phyloP scores from a whole-genome alignment of 2,329 filamentous ascomycete species.

The Cercospora sojina region DNA sequence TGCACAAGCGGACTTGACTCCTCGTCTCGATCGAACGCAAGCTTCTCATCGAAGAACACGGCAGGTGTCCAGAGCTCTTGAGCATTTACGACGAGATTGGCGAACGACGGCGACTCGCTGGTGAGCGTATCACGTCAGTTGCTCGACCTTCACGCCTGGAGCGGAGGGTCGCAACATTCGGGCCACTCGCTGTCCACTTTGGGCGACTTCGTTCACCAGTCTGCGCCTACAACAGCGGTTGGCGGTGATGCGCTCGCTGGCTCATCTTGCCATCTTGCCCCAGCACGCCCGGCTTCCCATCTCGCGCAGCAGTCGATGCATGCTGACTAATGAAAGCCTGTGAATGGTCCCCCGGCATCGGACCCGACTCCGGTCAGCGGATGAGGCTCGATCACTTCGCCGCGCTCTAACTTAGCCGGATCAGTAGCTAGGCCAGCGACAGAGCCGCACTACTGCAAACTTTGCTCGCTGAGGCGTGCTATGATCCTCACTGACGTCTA shows the following conservation, averaged over 20 bases:
- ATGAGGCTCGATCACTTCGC: constrained; percentile 3
- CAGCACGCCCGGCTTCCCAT: too few species aligned
- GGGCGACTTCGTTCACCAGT: too few species aligned
- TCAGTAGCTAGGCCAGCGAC: background rate
- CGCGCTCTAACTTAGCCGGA: background rate
- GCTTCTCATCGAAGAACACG: background rate
- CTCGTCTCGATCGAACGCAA: background rate
- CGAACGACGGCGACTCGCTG: too few species aligned
- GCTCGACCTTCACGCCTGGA: too few species aligned
- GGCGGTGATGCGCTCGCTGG: background rate
- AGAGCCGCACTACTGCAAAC: constrained; percentile 9
- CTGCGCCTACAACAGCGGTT: too few species aligned
- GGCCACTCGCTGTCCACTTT: too few species aligned
- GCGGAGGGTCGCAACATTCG: too few species aligned
- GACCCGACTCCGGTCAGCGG: constrained; percentile 10
- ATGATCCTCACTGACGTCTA: constrained; percentile 12
- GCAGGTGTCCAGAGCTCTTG: background rate
- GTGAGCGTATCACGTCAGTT: too few species aligned
- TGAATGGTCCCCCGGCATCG: background rate
- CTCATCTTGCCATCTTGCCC: too few species aligned
- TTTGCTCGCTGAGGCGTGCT: background rate
- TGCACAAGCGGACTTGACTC: background rate
- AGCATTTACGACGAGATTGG: background rate
- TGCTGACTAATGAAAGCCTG: background rate
- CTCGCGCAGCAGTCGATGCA: background rate